Base-by-base conservation (phyloP, 176 grass and related monocot genomes). In the Elymus sibiricus region DNA sequence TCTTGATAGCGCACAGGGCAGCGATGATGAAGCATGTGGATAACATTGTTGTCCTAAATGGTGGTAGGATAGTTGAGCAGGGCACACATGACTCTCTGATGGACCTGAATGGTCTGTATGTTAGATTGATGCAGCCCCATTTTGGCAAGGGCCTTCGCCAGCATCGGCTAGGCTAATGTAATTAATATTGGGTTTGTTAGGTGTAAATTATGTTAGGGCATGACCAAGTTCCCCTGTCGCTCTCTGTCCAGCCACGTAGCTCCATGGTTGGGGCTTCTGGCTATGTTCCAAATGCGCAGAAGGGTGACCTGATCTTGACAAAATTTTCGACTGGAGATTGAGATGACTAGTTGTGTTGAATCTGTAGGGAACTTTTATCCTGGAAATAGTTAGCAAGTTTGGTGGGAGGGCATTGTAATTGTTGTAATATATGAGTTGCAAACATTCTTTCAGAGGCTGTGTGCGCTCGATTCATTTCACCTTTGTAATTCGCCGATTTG, bases 1-100 rank as follows among this genome's bases (percentile, higher is more conserved):
- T 99, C 92, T 90, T 99, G 51, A 99, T 99, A 79, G 97, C 97
- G 0, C 97, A 99, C 86, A 92, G 97, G 72, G 92, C 92, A 28
- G 94, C 97, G 11, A 99, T 99, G 97, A 99, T 99, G 97, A 97
- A 91, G 87, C 97, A 99, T 85, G 97, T 99, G 84, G 97, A 99
- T 79, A 92, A 91, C 87, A 90, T 99, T 72, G 97, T 96, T 38
- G 97, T 99, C 58, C 88, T 99, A 79, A 99, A 99, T 90, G 86
- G 90, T 84, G 97, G 97, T 79, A 94, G 84, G 83, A 97, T 99
- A 88, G 97, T 99, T 44, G 97, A 99, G 87, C 97, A 99, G 67
- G 94, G 97, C 25, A 90, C 90, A 15, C 94, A 99, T 73, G 97
- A 97, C 77, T 75, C 92, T 35, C 85, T 99, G 61, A 90, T 94